A percentile compares a stretch with the other conserved stretches of the same genome.
These are phyloP conservation scores for Suhomyces choctaworum DNA, from an alignment of 1,139 yeast genomes.

Conservation along the genomic window DNA sequence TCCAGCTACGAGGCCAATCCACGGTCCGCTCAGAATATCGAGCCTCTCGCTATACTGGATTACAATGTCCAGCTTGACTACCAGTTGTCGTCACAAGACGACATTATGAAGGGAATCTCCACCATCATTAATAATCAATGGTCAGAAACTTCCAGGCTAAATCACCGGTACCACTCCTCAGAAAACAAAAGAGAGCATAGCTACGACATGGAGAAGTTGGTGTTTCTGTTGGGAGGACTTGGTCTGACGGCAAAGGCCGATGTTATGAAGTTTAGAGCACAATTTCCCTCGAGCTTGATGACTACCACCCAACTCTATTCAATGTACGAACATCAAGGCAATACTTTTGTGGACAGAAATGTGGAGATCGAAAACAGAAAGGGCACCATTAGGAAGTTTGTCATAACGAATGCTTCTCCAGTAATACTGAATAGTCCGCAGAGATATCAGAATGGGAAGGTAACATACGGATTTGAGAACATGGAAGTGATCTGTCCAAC, in stretches of 20 bases:
- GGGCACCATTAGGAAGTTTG: conserved; percentile 39
- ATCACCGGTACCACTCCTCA: conserved; percentile 22
- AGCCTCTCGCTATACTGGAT: conserved; percentile 26
- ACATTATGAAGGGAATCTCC: conserved; percentile 36
- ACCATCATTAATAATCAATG: conserved; percentile 39
- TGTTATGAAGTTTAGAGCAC: conserved; percentile 36
- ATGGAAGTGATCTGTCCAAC: conserved; percentile 40
- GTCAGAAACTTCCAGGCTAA: conserved; percentile 36
- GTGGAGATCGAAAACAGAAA: conserved; percentile 36
- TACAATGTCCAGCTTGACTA: conserved; percentile 44
- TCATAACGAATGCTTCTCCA: conserved; percentile 48
- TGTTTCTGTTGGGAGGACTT: conserved; percentile 38
- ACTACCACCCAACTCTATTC: conserved; percentile 45
- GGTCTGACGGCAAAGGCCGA: conserved; percentile 40
- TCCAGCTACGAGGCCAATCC: conserved; percentile 1
- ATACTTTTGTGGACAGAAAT: conserved; percentile 46
- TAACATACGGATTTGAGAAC: conserved; percentile 48
- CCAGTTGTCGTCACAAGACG: conserved; percentile 34
- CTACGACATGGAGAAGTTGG: conserved; percentile 27
- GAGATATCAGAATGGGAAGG: conserved; percentile 34
- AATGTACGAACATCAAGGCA: conserved; percentile 40
- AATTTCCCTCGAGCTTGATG: conserved; percentile 36
- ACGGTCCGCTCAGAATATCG: conserved; percentile 4
- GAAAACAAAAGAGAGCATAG: conserved; percentile 12
- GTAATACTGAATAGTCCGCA: conserved; percentile 42